Conservation (phyloP, 805 yeast species). For the Teunomyces kruisii region DNA sequence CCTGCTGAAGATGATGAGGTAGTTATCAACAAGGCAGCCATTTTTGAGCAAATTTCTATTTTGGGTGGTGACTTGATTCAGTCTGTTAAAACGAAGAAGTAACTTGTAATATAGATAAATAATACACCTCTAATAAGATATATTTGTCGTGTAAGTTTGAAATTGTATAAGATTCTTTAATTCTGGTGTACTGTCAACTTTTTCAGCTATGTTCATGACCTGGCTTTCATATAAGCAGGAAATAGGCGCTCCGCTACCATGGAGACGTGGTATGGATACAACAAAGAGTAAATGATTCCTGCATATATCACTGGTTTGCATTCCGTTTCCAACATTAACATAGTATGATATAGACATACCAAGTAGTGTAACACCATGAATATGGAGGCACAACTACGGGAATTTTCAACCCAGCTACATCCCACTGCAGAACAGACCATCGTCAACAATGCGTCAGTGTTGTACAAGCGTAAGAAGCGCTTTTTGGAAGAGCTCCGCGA, state of each 20-base stretch:
- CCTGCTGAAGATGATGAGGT: constrained; percentile 59
- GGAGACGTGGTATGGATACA: too few relatives aligned
- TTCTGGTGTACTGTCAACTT: too few relatives aligned
- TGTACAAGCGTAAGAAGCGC: constrained; percentile 43
- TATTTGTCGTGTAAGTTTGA: background rate
- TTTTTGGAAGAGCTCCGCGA: constrained; percentile 37
- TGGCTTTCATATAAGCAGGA: too few relatives aligned
- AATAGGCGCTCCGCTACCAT: too few relatives aligned
- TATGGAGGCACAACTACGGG: constrained; percentile 20
- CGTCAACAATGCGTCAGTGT: constrained; percentile 37
- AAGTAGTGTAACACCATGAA: background rate
- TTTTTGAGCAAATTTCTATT: constrained; percentile 67
- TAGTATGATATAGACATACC: background rate
- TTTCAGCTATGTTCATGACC: too few relatives aligned
- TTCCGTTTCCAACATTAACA: background rate
- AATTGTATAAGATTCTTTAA: background rate
- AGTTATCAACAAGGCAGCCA: constrained; percentile 65
- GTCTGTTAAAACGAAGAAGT: constrained; percentile 35
- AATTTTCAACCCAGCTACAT: constrained; percentile 26
- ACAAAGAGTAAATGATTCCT: too few relatives aligned
- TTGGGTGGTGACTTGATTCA: constrained; percentile 65
- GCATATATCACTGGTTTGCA: too few relatives aligned
- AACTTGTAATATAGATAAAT: constrained; percentile 4
- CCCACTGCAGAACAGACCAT: constrained; percentile 42
- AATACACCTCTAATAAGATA: constrained; percentile 6